Base-by-base conservation (phyloP, 768 basidiomycete genomes). In the Pseudohyphozyma bogoriensis region DNA sequence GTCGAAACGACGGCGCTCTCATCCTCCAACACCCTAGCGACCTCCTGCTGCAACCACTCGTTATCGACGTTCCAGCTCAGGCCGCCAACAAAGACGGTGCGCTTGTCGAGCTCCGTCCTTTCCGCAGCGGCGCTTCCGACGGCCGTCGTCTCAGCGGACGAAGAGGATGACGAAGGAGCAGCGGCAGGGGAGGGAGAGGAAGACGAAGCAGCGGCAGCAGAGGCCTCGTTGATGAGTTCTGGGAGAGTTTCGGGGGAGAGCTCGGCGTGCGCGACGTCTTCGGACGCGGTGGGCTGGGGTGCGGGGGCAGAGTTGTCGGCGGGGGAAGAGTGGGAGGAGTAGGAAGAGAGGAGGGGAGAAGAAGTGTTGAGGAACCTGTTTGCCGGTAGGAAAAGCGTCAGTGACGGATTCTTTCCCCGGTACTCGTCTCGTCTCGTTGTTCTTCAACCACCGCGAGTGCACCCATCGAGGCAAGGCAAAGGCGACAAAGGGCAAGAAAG, bases 41-140 rank as follows among this genome's bases (percentile, higher is more conserved):
- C 82, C 76, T 93, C 87, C 53, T 93, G 93, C 50, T 85, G 82
- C 61, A 97, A 83, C 80, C 89, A 87, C 73, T 95, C 92, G 72
- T 88, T 85, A 77, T 96, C 93, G 61, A 97, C 85, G 73, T 87
- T 87, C 91, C 91, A 99, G 24, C 89, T 92, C 44, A 99, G 79
- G 55, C 82, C 81, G 56, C 92, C 93, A 66, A 99, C 89, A 70
- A 93, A 97, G 68, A 97, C 80, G 37, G 85, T 84, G 69, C 78
- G 83, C 11, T 77, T 77, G 59, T 83, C 79, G 65, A 81, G 79
- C 26, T 51, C 44, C 9, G 47, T 52, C 26, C 28, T 50, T 20
- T 49, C 50, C 9, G 57, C 51, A 11, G 29, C 50, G 22, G 57
- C 35, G 28, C 31, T 40, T 18, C 28, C 33, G 1, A 35, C 39